Percentiles rank a stretch among this genome's conserved stretches.
phyloP scores from a whole-genome alignment of 2,329 filamentous ascomycete genomes.

The Hypoxylon sp. region DNA sequence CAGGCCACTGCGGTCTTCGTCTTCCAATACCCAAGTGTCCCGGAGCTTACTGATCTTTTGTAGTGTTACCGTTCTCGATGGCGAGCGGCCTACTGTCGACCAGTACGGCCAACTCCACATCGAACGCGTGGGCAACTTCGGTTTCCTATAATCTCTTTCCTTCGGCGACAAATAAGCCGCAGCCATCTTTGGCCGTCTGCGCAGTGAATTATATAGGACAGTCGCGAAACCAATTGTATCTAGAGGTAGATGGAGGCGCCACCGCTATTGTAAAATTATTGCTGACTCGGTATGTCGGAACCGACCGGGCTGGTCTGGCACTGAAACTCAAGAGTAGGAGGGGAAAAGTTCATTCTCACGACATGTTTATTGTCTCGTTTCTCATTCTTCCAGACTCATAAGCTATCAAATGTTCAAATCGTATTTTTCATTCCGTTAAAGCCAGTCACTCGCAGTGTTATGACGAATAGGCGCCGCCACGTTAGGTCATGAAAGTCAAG shows the following conservation, averaged over 20 bases:
- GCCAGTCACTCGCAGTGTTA: too few species aligned
- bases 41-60: background rate
- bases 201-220: background rate
- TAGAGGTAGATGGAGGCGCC: background rate
- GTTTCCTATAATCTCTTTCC: background rate
- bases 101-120: constrained; percentile 16
- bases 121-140: background rate
- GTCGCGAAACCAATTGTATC: background rate
- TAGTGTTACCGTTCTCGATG: background rate
- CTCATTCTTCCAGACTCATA: background rate
- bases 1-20: background rate
- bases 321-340: background rate
- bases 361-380: background rate
- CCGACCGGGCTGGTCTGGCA: background rate
- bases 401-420: too few species aligned
- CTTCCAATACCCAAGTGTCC: background rate
- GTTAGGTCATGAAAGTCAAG: too few species aligned
- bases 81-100: background rate
- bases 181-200: background rate
- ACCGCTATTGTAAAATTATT: background rate
- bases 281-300: background rate
- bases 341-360: background rate
- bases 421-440: too few species aligned
- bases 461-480: too few species aligned
- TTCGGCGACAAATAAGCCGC: background rate